phyloP scores from a whole-genome alignment of 805 yeast species.

The Trichomonascus vanleenenianus region DNA sequence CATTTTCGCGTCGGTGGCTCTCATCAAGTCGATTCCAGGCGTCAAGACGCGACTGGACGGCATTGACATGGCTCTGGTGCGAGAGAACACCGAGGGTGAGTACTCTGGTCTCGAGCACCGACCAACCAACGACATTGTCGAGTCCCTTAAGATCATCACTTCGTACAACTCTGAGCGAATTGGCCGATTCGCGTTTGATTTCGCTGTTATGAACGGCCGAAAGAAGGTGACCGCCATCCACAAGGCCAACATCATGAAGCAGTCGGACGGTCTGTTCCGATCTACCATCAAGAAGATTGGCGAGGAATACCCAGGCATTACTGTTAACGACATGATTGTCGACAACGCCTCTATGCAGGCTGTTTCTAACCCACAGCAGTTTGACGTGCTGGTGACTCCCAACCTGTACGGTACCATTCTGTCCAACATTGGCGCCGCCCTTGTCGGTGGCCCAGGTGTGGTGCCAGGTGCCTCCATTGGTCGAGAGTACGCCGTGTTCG shows the following conservation, averaged over 20 bases:
- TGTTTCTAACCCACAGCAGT: conserved; percentile 95
- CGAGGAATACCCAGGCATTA: conserved; percentile 73
- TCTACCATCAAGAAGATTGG: conserved; percentile 84
- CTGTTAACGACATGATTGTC: conserved; percentile 87
- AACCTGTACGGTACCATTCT: conserved; percentile 96
- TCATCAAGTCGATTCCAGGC: conserved; percentile 90
- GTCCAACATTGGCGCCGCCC: conserved; percentile 97
- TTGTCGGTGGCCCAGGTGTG: conserved; percentile 96
- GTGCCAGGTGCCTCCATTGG: conserved; percentile 99
- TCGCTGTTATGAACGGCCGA: conserved; percentile 87
- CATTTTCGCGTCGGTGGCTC: conserved; percentile 90
- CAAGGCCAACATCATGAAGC: conserved; percentile 98
- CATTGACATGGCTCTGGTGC: conserved; percentile 87
- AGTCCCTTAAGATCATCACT: conserved; percentile 91
- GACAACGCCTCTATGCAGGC: conserved; percentile 99
- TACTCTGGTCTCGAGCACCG: conserved; percentile 98
- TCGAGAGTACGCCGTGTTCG: conserved; percentile 94
- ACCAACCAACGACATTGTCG: conserved; percentile 96
- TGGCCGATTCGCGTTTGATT: conserved; percentile 95
- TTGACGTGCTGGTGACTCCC: conserved; percentile 96
- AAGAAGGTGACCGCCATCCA: conserved; percentile 92
- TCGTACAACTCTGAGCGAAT: conserved; percentile 92
- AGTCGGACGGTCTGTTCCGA: conserved; percentile 97
- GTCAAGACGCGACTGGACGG: conserved; percentile 82
- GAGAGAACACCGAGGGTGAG: conserved; percentile 99